phyloP scores from a whole-genome alignment of 768 basidiomycete species.

The Pulveroboletus sp. region DNA sequence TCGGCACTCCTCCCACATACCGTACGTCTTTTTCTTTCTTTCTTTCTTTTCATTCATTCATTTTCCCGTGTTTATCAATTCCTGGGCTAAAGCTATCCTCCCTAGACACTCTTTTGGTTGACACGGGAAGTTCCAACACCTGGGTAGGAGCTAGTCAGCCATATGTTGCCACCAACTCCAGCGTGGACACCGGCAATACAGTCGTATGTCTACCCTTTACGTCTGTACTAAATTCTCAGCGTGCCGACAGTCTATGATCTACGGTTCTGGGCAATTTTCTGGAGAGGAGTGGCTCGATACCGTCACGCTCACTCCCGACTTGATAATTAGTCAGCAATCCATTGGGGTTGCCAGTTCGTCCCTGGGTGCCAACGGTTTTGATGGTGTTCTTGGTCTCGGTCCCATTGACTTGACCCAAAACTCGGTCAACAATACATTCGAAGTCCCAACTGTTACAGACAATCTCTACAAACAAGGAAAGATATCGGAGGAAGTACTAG shows the following conservation, averaged over 20 bases:
- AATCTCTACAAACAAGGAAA: conserved; percentile 28
- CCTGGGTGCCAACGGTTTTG: conserved; percentile 30
- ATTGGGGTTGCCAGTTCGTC: conserved; percentile 32
- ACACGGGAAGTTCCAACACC: conserved; percentile 32
- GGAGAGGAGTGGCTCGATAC: conserved; percentile 18
- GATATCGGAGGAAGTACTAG: conserved; percentile 27
- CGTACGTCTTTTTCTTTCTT: conserved; percentile 18
- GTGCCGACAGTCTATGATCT: not conserved
- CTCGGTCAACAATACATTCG: conserved; percentile 9
- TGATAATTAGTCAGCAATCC: conserved; percentile 24
- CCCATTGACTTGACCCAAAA: conserved; percentile 33
- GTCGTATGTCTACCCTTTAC: conserved; percentile 16
- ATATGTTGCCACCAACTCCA: conserved; percentile 18
- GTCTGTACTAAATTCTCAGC: too few species aligned
- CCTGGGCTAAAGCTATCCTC: not conserved
- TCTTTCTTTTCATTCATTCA: too few species aligned
- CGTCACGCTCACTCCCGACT: not conserved
- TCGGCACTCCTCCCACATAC: conserved; percentile 26
- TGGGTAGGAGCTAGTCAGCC: conserved; percentile 26
- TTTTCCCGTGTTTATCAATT: not conserved
- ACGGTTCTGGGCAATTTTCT: conserved; percentile 1
- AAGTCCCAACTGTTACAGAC: conserved; percentile 34
- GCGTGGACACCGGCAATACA: conserved; percentile 14
- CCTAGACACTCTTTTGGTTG: conserved; percentile 27
- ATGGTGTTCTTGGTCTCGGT: conserved; percentile 39